Conservation (phyloP, 73 alveolate species). For the Tetrahymena borealis region DNA sequence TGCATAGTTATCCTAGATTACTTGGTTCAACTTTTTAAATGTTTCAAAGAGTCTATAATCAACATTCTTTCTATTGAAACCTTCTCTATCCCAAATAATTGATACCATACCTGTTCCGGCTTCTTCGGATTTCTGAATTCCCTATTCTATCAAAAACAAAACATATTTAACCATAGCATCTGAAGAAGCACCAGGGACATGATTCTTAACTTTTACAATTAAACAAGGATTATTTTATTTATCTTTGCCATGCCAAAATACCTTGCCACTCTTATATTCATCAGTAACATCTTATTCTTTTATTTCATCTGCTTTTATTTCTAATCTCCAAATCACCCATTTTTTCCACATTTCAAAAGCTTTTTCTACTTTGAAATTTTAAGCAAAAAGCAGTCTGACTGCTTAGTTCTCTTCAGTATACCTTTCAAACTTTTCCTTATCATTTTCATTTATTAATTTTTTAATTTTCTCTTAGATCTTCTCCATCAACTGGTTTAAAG, state of each 20-base stretch:
- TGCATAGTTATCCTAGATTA: neutral
- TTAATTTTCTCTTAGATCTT: neutral
- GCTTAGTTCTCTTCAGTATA: neutral
- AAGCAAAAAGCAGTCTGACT: neutral
- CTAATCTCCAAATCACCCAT: neutral
- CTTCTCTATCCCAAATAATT: neutral
- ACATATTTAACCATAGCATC: neutral
- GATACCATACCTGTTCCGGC: neutral
- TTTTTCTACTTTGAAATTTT: neutral
- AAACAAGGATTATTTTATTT: neutral
- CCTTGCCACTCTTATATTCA: neutral
- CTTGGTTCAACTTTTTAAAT: neutral
- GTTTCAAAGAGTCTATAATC: neutral
- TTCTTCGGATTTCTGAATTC: neutral
- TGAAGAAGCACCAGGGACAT: neutral
- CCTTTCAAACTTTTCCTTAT: neutral
- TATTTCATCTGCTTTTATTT: neutral
- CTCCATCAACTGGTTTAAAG: neutral
- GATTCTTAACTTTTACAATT: neutral
- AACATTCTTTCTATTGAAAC: neutral
- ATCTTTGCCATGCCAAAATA: neutral
- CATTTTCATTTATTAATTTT: neutral
- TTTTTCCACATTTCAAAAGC: neutral
- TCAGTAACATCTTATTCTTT: neutral
- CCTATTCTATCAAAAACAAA: neutral